Evolutionary conservation across 208 protist genomes (phyloP), one percentile per base, ranked within the genome.

Genomic region (Leishmania arabica): DNA sequence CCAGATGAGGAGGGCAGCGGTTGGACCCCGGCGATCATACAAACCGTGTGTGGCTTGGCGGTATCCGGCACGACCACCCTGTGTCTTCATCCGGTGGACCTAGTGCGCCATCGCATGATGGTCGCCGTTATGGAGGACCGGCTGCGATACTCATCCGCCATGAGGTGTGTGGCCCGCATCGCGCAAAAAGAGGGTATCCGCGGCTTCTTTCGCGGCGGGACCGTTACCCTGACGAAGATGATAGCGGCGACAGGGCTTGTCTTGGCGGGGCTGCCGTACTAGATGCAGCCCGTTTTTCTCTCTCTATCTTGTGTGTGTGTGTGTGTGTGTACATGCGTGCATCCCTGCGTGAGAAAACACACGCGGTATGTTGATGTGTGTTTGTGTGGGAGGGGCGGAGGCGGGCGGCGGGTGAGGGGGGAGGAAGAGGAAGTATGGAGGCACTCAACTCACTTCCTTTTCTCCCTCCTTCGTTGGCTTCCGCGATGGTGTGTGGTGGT

Each of bases 61-160:
- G 82, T 92, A 47, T 85, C 90, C 19, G 86, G 81, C 4, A 81
- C 92, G n/a, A 89, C 92, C 19, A 96, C 94, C 24, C 66, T 95
- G 34, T 91, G 88, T 24, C 78, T 95, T 54, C 89, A 97, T 82
- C 94, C 94, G 17, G 82, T 97, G 0, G 94, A 95, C 64, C 83
- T 94, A 6, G 86, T 97, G 53, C 84, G 94, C 53, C 92, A 89
- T 42, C 91, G 94, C 40, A 90, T 95, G 90, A 97, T 97, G 94
- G 87, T 95, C 27, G 90, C 92, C 13, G 91, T 90, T 7, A 95
- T 90, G 70, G 86, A 92, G 75, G 90, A 93, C 64, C 80, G 80
- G 0, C 82, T 92, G 34, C 92, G 91, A 0, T 97, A 97, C 77
- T 31, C 56, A 6, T 92, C 88, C 2, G 79, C 82, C 54, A 82